A percentile compares a stretch with the other conserved stretches of the same genome.
phyloP scores from a whole-genome alignment of 257 asterid genomes.

The Nicotiana paniculata region DNA sequence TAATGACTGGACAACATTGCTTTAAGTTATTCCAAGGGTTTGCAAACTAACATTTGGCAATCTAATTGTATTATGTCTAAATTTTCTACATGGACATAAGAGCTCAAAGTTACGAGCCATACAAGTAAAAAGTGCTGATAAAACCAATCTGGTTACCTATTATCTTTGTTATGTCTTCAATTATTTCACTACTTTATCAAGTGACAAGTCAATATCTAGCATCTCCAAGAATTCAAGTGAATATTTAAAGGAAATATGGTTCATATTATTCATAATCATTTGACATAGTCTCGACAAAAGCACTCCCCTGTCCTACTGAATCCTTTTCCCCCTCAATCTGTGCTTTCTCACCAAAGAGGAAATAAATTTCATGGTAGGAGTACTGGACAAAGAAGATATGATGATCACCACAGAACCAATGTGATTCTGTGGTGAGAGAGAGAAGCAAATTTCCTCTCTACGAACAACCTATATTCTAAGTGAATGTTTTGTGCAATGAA shows the following conservation, averaged over 20 bases:
- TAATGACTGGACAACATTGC: neutral
- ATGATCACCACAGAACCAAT: neutral
- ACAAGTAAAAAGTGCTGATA: neutral
- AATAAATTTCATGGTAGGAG: neutral
- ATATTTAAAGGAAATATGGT: neutral
- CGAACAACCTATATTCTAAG: neutral
- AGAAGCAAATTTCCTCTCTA: neutral
- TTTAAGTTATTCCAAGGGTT: neutral
- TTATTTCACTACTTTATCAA: neutral
- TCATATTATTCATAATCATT: neutral
- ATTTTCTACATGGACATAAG: neutral
- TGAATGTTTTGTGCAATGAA: neutral
- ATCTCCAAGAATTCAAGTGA: neutral
- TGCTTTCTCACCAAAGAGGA: neutral
- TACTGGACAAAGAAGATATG: neutral
- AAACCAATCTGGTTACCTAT: neutral
- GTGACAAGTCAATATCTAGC: neutral
- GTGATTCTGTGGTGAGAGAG: neutral
- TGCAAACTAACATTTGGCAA: neutral
- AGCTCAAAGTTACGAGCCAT: neutral
- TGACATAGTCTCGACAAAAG: neutral
- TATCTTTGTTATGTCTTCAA: neutral
- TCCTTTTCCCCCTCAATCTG: neutral
- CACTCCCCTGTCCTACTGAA: neutral
- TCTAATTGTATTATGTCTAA: neutral